Evolutionary conservation across 2,329 filamentous ascomycete genomes (phyloP).

Genomic region (Diplodia seriata): DNA sequence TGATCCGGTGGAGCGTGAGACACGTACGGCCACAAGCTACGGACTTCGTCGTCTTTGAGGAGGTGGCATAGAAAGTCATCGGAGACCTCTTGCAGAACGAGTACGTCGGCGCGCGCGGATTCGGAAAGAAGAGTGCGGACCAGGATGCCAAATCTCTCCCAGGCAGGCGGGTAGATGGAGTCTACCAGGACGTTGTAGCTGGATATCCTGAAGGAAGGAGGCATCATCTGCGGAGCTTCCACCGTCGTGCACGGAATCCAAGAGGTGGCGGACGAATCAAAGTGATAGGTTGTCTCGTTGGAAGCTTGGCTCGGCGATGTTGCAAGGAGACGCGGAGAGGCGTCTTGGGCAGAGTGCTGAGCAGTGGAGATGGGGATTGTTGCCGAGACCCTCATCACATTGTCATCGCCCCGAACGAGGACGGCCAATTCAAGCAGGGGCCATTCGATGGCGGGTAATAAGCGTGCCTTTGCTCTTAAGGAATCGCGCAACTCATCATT

Average conservation of each 20-base stretch:
- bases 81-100: slow-evolving; percentile 68
- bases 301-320: neutral
- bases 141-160: slow-evolving; percentile 48
- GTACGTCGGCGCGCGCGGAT: slow-evolving; percentile 46
- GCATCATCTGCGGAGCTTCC: slow-evolving; percentile 19
- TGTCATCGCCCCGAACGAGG: slow-evolving; percentile 56
- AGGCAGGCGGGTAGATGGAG: slow-evolving; percentile 46
- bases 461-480: slow-evolving; percentile 59
- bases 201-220: slow-evolving; percentile 43
- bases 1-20: slow-evolving; percentile 65
- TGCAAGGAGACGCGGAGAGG: neutral
- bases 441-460: slow-evolving; percentile 60
- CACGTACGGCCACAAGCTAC: slow-evolving; percentile 60
- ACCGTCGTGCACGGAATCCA: slow-evolving; percentile 39
- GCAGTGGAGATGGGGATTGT: slow-evolving; percentile 48
- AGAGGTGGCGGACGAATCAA: slow-evolving; percentile 36
- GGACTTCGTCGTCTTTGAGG: slow-evolving; percentile 56
- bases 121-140: slow-evolving; percentile 45
- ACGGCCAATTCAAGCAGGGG: slow-evolving; percentile 58
- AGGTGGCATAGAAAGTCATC: slow-evolving; percentile 67
- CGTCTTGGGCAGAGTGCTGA: neutral
- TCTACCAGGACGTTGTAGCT: slow-evolving; percentile 56
- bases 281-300: slow-evolving; percentile 43
- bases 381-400: slow-evolving; percentile 65
- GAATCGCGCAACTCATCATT: slow-evolving; percentile 57